Percentiles rank a stretch among this genome's conserved stretches.
These are phyloP conservation scores for Schizopora paradoxa DNA, from an alignment of 1,284 basidiomycete species.

Conservation along the genomic window DNA sequence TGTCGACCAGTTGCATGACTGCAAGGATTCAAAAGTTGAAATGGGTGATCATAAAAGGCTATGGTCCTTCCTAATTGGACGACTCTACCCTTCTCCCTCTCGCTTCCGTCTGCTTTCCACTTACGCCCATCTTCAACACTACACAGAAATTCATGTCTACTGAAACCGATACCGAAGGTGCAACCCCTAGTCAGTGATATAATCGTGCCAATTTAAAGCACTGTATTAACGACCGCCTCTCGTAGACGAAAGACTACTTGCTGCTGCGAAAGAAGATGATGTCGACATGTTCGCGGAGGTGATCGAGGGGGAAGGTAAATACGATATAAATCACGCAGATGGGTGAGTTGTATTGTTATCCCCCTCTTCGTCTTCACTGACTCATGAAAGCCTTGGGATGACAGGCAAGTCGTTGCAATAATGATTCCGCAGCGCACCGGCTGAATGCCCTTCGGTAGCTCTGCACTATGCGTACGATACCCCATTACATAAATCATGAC, in stretches of 20 bases:
- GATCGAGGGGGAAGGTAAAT: conserved; percentile 46
- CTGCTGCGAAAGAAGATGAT: conserved; percentile 72
- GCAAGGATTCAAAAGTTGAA: too few species aligned
- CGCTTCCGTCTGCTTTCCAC: too few species aligned
- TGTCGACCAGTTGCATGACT: conserved; percentile 49
- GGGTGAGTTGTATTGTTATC: conserved; percentile 44
- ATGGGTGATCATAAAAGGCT: too few species aligned
- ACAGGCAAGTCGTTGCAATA: conserved; percentile 45
- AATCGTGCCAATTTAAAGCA: too few species aligned
- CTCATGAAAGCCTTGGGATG: conserved; percentile 47
- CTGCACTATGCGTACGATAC: conserved; percentile 67
- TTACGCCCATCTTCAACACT: too few species aligned
- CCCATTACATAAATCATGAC: neutral
- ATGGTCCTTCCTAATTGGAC: too few species aligned
- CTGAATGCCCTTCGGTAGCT: conserved; percentile 37
- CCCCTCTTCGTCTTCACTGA: neutral
- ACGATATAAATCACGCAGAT: conserved; percentile 74
- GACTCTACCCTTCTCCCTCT: too few species aligned
- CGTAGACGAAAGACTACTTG: conserved; percentile 72
- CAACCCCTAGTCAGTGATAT: too few species aligned
- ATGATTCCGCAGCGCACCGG: neutral
- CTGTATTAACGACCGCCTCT: too few species aligned
- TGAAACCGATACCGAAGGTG: too few species aligned
- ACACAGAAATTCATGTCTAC: too few species aligned
- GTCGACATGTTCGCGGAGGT: conserved; percentile 63